These are phyloP conservation scores for Neurospora sp. DNA, from an alignment of 495 filamentous ascomycete species.

Conservation along the genomic window DNA sequence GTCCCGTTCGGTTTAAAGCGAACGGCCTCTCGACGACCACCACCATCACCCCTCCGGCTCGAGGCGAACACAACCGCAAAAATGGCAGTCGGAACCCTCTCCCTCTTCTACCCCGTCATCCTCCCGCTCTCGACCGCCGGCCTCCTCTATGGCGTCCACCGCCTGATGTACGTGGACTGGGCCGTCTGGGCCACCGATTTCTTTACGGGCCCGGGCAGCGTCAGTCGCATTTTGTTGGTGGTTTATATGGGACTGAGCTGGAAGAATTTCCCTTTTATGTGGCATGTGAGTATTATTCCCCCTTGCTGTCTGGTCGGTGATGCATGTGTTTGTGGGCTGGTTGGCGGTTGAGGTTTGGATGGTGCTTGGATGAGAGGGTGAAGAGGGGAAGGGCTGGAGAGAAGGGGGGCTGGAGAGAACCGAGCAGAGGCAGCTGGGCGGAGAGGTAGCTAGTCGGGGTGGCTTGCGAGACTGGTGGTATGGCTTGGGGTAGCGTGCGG, in stretches of 20 bases:
- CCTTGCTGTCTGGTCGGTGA: too few relatives aligned
- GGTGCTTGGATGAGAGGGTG: background rate
- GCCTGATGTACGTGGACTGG: constrained; percentile 26
- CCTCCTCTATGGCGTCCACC: constrained; percentile 32
- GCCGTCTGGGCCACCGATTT: constrained; percentile 24
- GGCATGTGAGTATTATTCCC: constrained; percentile 49
- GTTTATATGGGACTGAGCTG: constrained; percentile 49
- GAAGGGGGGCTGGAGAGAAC: background rate
- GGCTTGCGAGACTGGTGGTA: background rate
- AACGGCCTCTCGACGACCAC: too few relatives aligned
- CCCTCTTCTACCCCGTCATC: constrained; percentile 28
- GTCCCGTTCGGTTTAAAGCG: too few relatives aligned
- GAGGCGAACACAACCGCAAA: background rate
- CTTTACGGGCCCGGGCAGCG: constrained; percentile 41
- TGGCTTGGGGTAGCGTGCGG: background rate
- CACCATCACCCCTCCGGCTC: too few relatives aligned
- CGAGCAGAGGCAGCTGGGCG: background rate
- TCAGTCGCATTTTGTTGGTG: constrained; percentile 38
- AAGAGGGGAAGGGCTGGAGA: too few relatives aligned
- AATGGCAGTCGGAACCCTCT: constrained; percentile 35
- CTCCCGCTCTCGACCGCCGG: constrained; percentile 25
- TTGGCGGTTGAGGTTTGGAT: too few relatives aligned
- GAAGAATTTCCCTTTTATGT: constrained; percentile 66
- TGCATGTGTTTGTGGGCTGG: too few relatives aligned
- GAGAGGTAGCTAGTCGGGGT: background rate